Evolutionary conservation across 1,139 yeast species (phyloP), one percentile per base, ranked within the genome.

Genomic region (Debaryomyces subglobosus): DNA sequence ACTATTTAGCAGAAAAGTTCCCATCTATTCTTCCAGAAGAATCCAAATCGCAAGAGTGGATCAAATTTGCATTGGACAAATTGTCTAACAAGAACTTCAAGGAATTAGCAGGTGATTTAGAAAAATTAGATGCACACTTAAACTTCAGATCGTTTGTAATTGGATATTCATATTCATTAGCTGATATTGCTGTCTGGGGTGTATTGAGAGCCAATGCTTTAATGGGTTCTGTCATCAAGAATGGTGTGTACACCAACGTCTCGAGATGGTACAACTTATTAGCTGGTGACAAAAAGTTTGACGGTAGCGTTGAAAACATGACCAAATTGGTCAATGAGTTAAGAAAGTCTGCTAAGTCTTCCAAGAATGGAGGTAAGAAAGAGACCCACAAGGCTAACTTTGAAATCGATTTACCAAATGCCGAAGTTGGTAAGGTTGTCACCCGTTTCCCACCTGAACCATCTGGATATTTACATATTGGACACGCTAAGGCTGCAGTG

Each of bases 181-280:
- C 96, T 47, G 99, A 94, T 69, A 75, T 90, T 53, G 89, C 95
- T 13, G 78, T 88, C 27, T 94, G 97, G 97, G 98, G 98, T 69
- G 89, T 86, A 39, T 78, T 94, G 60, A 84, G 97, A 72, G 89
- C 96, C 55, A 92, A 94, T 67, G 90, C 96, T 47, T 85, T 94
- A 65, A 90, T 91, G 78, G 96, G 94, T 27, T 89, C 97, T 10
- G 85, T 89, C 53, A 79, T 92, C 68, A 92, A 90, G 77, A 88
- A 84, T 70, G 89, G 46, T 20, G 54, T 51, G 13, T 51, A 51
- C 38, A 34, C 50, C 24, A 51, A 51, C 71, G 82, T 94, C 56
- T 83, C 96, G 47, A 87, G 99, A 77, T 94, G 98, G 98, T 94
- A 90, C 80, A 81, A 80, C 62, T 82, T 84, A 62, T 72, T 94